A percentile compares a stretch with the other conserved stretches of the same genome.
Conservation (phyloP, 2,329 filamentous ascomycete species). For the Hypoxylon sp. region DNA sequence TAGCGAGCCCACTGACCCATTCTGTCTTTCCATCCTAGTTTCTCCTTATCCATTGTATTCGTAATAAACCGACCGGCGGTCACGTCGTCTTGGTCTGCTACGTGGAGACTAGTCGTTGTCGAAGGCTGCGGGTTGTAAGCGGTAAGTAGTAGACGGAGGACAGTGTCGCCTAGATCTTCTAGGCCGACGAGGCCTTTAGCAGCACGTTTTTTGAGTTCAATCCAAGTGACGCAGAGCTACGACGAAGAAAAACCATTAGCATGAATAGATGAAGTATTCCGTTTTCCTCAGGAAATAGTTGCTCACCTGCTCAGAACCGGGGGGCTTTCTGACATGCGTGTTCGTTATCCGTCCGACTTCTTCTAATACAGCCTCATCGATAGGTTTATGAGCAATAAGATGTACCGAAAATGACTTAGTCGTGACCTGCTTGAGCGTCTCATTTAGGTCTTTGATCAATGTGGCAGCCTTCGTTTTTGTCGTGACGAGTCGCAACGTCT, state of each 20-base stretch:
- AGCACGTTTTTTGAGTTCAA: conserved; percentile 50
- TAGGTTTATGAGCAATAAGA: conserved; percentile 46
- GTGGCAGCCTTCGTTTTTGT: conserved; percentile 56
- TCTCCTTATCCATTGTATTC: conserved; percentile 50
- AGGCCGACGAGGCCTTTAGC: conserved; percentile 36
- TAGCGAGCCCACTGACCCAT: conserved; percentile 56
- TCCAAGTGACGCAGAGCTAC: conserved; percentile 61
- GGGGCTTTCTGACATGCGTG: conserved; percentile 42
- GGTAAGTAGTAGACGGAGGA: conserved; percentile 62
- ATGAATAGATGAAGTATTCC: background rate
- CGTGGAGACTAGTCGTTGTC: conserved; percentile 46
- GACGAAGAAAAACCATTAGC: conserved; percentile 18
- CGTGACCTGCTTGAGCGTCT: conserved; percentile 50
- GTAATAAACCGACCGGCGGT: conserved; percentile 53
- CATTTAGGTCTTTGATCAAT: conserved; percentile 56
- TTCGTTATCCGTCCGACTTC: conserved; percentile 59
- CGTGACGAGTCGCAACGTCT: conserved; percentile 56
- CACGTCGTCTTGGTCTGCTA: conserved; percentile 10
- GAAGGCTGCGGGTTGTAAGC: conserved; percentile 49
- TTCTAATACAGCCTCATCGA: conserved; percentile 52
- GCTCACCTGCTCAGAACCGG: conserved; percentile 48
- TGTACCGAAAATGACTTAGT: conserved; percentile 48
- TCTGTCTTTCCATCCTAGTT: conserved; percentile 58
- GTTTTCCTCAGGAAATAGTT: background rate
- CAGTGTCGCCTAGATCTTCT: conserved; percentile 62